Evolutionary conservation across 352 stramenopile genomes (phyloP).

Genomic region (Peronospora tabacina): DNA sequence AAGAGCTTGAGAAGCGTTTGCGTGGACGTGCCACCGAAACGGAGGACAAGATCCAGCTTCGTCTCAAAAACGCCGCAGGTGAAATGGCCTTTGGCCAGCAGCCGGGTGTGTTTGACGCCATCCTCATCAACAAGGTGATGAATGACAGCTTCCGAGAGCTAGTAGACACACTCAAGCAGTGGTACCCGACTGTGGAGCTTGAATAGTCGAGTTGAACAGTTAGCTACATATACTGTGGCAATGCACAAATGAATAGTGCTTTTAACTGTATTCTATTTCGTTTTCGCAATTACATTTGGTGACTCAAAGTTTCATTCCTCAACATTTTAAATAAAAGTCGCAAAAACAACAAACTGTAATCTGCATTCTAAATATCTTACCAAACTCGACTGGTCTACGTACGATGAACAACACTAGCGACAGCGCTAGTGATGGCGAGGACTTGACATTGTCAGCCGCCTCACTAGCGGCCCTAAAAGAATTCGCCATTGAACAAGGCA

Average conservation of each 20-base stretch:
- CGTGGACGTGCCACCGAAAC: conserved; percentile 92
- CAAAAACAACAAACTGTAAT: background rate
- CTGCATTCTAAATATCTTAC: background rate
- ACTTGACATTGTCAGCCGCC: conserved; percentile 38
- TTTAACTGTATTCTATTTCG: too few relatives aligned
- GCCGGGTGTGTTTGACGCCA: conserved; percentile 81
- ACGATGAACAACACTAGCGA: conserved; percentile 24
- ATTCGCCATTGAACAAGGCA: conserved; percentile 45
- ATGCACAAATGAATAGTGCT: conserved; percentile 1
- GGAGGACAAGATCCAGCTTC: conserved; percentile 92
- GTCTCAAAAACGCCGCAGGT: conserved; percentile 88
- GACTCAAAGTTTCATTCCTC: too few relatives aligned
- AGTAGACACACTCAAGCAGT: conserved; percentile 54
- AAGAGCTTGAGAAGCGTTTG: conserved; percentile 91
- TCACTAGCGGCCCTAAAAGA: conserved; percentile 42
- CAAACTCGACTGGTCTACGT: conserved; percentile 6
- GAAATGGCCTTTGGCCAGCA: conserved; percentile 90
- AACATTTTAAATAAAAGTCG: too few relatives aligned
- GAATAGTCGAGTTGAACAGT: conserved; percentile 17
- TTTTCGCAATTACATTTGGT: too few relatives aligned
- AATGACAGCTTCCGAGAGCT: conserved; percentile 77
- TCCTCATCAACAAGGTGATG: conserved; percentile 86
- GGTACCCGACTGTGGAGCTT: conserved; percentile 67
- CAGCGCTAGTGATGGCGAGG: conserved; percentile 36
- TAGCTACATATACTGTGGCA: background rate